Conservation (phyloP, 768 basidiomycete species). For the Megacollybia marginata region DNA sequence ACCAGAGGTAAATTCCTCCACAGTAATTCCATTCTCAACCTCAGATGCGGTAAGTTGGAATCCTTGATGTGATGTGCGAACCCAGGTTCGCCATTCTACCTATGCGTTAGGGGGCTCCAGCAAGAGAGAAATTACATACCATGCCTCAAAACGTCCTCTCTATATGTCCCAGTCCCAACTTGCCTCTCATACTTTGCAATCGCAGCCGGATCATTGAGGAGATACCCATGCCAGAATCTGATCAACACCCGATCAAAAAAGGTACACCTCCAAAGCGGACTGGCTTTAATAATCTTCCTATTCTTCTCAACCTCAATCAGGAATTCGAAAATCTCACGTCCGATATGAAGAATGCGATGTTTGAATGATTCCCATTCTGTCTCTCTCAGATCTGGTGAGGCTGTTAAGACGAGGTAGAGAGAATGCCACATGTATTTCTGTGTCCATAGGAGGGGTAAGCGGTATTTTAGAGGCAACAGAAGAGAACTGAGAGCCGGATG, state of each 20-base stretch:
- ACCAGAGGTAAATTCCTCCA: constrained; percentile 22
- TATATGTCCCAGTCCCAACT: background rate
- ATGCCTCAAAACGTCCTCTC: background rate
- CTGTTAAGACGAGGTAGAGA: background rate
- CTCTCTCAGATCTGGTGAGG: background rate
- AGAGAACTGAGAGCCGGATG: background rate
- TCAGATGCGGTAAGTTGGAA: constrained; percentile 31
- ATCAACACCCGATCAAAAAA: background rate
- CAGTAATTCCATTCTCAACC: constrained; percentile 23
- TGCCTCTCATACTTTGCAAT: background rate
- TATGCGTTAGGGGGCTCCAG: background rate
- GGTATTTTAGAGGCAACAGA: background rate
- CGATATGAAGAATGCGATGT: background rate
- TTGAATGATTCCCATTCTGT: background rate
- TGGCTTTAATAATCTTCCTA: background rate
- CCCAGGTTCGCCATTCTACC: constrained; percentile 33
- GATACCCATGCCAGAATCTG: background rate
- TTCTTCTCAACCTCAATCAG: background rate
- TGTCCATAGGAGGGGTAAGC: background rate
- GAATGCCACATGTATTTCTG: background rate
- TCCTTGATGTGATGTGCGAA: constrained; percentile 32
- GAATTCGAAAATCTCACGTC: background rate
- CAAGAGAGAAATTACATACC: background rate
- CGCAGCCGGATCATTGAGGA: background rate
- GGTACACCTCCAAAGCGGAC: background rate